Evolutionary conservation across 306 rosid species (phyloP).

Genomic region (Prinsepia uniflora): DNA sequence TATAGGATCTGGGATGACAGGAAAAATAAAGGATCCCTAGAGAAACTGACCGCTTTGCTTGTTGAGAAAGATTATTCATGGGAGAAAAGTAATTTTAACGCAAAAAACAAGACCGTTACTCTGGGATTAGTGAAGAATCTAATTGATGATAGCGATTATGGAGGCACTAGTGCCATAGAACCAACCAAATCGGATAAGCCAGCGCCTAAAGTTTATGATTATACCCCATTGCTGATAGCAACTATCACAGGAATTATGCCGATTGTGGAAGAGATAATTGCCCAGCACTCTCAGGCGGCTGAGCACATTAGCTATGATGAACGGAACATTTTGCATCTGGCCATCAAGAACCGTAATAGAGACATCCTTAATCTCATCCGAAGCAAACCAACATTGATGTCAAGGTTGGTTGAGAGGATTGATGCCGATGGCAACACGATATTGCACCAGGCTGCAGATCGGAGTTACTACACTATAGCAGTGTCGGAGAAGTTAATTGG

Average conservation of each 20-base stretch:
- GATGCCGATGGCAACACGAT: neutral
- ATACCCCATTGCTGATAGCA: neutral
- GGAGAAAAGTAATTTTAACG: neutral
- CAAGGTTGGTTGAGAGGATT: neutral
- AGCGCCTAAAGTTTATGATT: neutral
- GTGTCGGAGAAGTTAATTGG: neutral
- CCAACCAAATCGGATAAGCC: neutral
- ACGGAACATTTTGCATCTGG: conserved; percentile 12
- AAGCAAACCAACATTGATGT: neutral
- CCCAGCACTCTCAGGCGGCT: neutral
- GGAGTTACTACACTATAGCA: neutral
- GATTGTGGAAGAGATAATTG: neutral
- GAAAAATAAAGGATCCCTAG: neutral
- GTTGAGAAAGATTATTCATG: neutral
- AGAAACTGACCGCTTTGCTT: neutral
- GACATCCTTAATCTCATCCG: neutral
- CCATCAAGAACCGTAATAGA: neutral
- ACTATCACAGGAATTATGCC: no score
- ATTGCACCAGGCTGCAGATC: neutral
- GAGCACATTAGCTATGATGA: neutral
- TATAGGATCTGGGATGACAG: neutral
- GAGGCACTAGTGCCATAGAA: neutral
- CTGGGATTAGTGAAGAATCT: neutral
- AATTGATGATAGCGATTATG: no score
- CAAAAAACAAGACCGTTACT: neutral